These are phyloP conservation scores for Leucoagaricus sp. DNA, from an alignment of 1,284 basidiomycete genomes.

Conservation along the genomic window DNA sequence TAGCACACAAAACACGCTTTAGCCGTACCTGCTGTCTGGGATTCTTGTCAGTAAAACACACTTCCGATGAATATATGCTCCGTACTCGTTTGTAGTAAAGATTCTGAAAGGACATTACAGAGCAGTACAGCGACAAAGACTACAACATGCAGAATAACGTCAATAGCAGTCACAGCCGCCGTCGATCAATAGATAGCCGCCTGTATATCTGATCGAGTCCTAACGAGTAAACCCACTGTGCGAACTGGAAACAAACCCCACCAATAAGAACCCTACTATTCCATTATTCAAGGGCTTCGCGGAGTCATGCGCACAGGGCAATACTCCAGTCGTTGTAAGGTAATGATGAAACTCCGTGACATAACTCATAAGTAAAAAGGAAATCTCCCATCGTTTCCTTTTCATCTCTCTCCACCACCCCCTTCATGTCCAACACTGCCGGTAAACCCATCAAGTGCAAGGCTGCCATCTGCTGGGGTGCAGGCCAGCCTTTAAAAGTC, in stretches of 20 bases:
- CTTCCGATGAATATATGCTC: slow-evolving; percentile 17
- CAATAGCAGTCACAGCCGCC: too few species aligned
- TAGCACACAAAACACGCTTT: slow-evolving; percentile 73
- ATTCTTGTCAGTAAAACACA: slow-evolving; percentile 19
- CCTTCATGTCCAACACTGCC: slow-evolving; percentile 62
- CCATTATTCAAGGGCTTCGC: not conserved
- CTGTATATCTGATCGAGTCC: not conserved
- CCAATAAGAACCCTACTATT: slow-evolving; percentile 5
- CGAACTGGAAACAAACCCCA: not conserved
- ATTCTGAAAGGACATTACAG: slow-evolving; percentile 69
- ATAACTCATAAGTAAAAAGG: slow-evolving; percentile 18
- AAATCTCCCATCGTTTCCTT: slow-evolving; percentile 13
- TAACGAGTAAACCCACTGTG: slow-evolving; percentile 1
- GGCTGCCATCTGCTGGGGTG: slow-evolving; percentile 96
- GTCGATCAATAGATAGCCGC: slow-evolving; percentile 4
- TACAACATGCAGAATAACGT: not conserved
- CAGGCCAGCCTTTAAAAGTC: slow-evolving; percentile 85
- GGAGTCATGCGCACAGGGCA: not conserved
- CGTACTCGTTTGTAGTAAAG: slow-evolving; percentile 81
- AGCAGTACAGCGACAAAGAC: not conserved
- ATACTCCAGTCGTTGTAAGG: not conserved
- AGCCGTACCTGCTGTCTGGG: slow-evolving; percentile 64
- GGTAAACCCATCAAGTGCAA: slow-evolving; percentile 89
- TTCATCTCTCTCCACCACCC: slow-evolving; percentile 20
- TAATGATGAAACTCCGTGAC: slow-evolving; percentile 20